Conservation (phyloP, 176 grass and related monocot genomes). For the Alopecurus myosuroides region DNA sequence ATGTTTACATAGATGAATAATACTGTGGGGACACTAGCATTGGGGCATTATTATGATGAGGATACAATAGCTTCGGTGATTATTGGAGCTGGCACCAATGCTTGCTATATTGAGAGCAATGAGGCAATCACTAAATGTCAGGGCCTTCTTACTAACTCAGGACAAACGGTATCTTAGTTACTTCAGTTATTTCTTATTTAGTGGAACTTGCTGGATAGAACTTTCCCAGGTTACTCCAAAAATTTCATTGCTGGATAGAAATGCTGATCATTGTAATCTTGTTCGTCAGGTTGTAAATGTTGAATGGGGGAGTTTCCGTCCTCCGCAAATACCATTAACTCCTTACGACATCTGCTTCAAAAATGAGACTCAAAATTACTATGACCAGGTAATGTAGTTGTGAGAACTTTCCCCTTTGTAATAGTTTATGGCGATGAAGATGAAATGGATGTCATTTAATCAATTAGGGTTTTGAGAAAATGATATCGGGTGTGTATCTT, state of each 20-base stretch:
- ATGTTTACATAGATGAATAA: slow-evolving; percentile 72
- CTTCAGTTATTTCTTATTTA: not conserved
- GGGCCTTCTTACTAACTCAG: slow-evolving; percentile 54
- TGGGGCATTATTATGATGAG: slow-evolving; percentile 82
- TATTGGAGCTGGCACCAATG: slow-evolving; percentile 89
- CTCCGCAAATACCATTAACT: slow-evolving; percentile 78
- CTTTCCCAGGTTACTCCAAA: too few relatives aligned
- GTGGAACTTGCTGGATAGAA: not conserved
- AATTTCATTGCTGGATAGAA: not conserved
- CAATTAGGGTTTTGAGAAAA: slow-evolving; percentile 76
- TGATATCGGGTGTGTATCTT: slow-evolving; percentile 91
- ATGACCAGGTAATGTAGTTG: slow-evolving; percentile 55
- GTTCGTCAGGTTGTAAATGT: slow-evolving; percentile 73
- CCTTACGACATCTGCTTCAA: slow-evolving; percentile 66
- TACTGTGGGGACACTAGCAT: slow-evolving; percentile 80
- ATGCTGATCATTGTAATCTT: not conserved
- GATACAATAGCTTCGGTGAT: slow-evolving; percentile 85
- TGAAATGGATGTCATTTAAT: not conserved
- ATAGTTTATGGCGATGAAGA: not conserved
- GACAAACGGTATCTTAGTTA: slow-evolving; percentile 58
- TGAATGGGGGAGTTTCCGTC: slow-evolving; percentile 91
- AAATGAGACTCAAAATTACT: slow-evolving; percentile 40
- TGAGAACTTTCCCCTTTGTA: not conserved
- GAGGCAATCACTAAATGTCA: slow-evolving; percentile 64
- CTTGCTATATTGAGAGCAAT: slow-evolving; percentile 76